Evolutionary conservation across 2,329 filamentous ascomycete species (phyloP).

Genomic region (Penicillium rolfsii): DNA sequence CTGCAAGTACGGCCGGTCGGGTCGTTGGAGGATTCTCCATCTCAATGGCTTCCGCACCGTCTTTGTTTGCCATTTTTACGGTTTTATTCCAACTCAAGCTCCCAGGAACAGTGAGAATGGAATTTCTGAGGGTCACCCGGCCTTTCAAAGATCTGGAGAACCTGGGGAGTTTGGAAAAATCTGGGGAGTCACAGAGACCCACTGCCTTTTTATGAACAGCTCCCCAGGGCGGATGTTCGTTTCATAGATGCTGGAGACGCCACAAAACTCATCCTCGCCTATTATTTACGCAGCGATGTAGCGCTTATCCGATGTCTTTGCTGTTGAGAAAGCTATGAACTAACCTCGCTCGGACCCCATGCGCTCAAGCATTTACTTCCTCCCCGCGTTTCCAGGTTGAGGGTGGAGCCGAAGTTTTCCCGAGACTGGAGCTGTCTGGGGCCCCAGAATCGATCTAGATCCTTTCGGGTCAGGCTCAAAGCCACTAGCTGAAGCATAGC

Average conservation of each 20-base stretch:
- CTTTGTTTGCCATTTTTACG: not conserved
- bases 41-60: constrained; percentile 1
- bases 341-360: not conserved
- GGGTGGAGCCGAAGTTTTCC: not conserved
- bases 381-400: not conserved
- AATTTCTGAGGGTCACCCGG: not conserved
- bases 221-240: not conserved
- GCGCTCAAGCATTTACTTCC: not conserved
- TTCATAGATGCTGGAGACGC: not conserved
- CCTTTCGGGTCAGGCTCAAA: not conserved
- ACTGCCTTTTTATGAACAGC: not conserved
- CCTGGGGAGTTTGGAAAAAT: not conserved
- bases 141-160: not conserved
- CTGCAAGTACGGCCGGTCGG: not conserved
- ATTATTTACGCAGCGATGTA: not conserved
- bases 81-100: not conserved
- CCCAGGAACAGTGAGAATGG: not conserved
- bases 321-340: not conserved
- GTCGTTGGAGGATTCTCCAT: constrained; percentile 5
- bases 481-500: not conserved
- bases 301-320: not conserved
- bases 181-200: not conserved
- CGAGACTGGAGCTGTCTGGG: constrained; percentile 1
- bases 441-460: constrained; percentile 6
- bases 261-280: not conserved